phyloP scores from a whole-genome alignment of 345 rosid genomes.

The Corchorus olitorius region DNA sequence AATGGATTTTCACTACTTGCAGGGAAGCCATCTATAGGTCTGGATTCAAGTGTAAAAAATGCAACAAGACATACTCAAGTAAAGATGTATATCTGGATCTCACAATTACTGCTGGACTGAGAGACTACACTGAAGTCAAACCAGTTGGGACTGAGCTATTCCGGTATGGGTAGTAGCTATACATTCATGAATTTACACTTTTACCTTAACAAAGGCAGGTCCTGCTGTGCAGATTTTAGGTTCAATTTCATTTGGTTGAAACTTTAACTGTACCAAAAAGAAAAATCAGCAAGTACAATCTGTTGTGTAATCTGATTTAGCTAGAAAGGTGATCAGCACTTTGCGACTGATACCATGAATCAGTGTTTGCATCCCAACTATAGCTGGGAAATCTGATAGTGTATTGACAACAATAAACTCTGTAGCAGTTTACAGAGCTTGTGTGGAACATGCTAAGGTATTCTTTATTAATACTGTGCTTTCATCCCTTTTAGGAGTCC shows the following conservation, averaged over 20 bases:
- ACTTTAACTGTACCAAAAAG: neutral
- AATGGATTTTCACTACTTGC: constrained; percentile 25
- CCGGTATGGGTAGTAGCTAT: constrained; percentile 46
- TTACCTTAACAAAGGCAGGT: neutral
- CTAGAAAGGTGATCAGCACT: neutral
- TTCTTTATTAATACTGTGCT: constrained; percentile 1
- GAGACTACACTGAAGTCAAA: constrained; percentile 65
- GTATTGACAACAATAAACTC: neutral
- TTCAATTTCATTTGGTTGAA: neutral
- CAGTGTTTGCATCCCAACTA: neutral
- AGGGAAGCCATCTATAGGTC: constrained; percentile 89
- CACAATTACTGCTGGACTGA: constrained; percentile 72
- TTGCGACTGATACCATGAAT: neutral
- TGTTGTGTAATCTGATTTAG: constrained; percentile 5
- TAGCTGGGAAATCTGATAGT: neutral
- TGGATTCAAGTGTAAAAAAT: constrained; percentile 79
- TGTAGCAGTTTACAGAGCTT: neutral
- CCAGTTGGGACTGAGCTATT: constrained; percentile 77
- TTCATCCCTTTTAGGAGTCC: constrained; percentile 70
- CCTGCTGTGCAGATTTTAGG: too few species aligned
- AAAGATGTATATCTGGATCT: constrained; percentile 81
- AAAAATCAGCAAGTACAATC: neutral
- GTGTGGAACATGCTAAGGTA: neutral
- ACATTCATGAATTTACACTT: neutral
- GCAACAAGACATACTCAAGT: constrained; percentile 84